Evolutionary conservation across 2,329 filamentous ascomycete genomes (phyloP), one percentile per base, ranked within the genome.

Genomic region (Beauveria sp.): DNA sequence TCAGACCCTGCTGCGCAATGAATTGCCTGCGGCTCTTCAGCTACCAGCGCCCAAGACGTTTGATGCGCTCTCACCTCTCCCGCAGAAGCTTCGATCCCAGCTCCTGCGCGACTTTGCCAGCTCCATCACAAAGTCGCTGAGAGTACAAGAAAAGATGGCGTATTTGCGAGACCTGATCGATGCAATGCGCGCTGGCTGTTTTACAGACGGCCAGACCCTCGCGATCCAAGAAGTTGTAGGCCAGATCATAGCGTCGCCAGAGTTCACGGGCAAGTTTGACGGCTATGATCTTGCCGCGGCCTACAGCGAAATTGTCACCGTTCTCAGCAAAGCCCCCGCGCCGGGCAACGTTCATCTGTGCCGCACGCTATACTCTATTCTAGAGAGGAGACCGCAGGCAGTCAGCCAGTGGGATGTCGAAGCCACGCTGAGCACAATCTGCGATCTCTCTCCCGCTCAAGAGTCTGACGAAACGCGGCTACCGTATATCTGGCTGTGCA

Each of bases 381-480:
- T 86, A 26, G 81, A 83, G 64, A 78, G 77, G 65, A 78, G 78
- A 49, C 74, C 79, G 0, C 75, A 74, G 20, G 74, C 75, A 46
- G 82, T 85, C 76, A 78, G 76, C 6, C 83, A 86, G 66, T 84
- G 82, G 78, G 85, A 84, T 64, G 75, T 85, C 24, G 83, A 86
- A 63, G 66, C 74, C 30, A 82, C 81, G 4, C 70, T 86, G 45
- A 77, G 75, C 66, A 76, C 74, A 5, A 74, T 83, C 68, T 64
- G 72, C 67, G 55, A 71, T 73, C 53, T 78, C 66, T 69, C 63
- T 51, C 64, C 68, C 16, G 43, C 26, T 3, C 51, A n/a, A 24
- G 51, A 24, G 16, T 14, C 16, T 26, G 45, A 43, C 2, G 22
- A 42, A 20, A 68, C 18, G 72, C 73, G 1, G 69, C 74, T 7